Percentiles rank a stretch among this genome's conserved stretches.
These are phyloP conservation scores for Teratosphaeria pseudoeucalypti DNA, from an alignment of 2,329 filamentous ascomycete species.

Conservation along the genomic window DNA sequence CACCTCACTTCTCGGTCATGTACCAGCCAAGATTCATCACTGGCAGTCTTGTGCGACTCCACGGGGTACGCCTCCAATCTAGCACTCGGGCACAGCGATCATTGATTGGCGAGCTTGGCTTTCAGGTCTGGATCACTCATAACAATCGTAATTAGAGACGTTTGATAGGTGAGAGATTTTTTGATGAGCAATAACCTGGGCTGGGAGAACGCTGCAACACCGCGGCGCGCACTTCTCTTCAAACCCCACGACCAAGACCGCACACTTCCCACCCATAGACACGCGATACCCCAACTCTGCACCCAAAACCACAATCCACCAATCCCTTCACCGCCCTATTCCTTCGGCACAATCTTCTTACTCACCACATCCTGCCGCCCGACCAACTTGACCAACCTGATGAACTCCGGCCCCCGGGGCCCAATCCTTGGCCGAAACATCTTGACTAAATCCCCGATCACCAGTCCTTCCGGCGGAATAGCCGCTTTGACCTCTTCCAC, in stretches of 20 bases:
- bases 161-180: too few relatives aligned
- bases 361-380: slow-evolving; percentile 18
- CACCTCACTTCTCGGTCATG: too few relatives aligned
- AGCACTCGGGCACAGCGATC: too few relatives aligned
- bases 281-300: background rate
- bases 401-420: slow-evolving; percentile 30
- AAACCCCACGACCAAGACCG: background rate
- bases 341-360: slow-evolving; percentile 10
- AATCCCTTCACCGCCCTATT: background rate
- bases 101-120: too few relatives aligned
- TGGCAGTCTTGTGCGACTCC: too few relatives aligned
- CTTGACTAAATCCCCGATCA: slow-evolving; percentile 30
- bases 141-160: too few relatives aligned
- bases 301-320: background rate
- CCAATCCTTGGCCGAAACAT: slow-evolving; percentile 32
- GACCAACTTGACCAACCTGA: slow-evolving; percentile 32
- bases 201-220: too few relatives aligned
- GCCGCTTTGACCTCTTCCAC: slow-evolving; percentile 35
- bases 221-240: background rate
- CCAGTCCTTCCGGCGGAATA: slow-evolving; percentile 35
- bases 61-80: too few relatives aligned
- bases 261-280: background rate
- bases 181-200: too few relatives aligned
- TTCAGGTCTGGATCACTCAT: too few relatives aligned
- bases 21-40: too few relatives aligned